Percentiles rank a stretch among this genome's conserved stretches.
Evolutionary conservation across 1,284 basidiomycete genomes (phyloP).

Genomic region (Phenoliferia sp.): DNA sequence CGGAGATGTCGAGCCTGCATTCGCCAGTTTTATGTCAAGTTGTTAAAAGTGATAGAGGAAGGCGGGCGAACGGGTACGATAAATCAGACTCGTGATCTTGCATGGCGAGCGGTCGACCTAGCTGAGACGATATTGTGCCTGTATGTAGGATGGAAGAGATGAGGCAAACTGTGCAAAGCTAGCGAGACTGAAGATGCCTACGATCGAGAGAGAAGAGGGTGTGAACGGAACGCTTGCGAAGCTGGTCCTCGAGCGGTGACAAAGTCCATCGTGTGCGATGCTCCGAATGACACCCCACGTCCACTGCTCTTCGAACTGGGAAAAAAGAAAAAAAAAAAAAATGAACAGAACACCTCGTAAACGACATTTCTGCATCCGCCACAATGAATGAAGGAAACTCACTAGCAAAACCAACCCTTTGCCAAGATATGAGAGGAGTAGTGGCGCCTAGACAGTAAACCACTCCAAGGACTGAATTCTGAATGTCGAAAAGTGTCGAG

Average conservation of each 20-base stretch:
- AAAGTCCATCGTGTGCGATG: conserved; percentile 40
- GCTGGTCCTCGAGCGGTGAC: conserved; percentile 53
- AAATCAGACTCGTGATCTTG: conserved; percentile 81
- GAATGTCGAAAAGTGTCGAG: conserved; percentile 66
- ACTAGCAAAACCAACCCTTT: conserved; percentile 22
- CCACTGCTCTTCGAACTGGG: conserved; percentile 32
- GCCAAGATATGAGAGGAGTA: background rate
- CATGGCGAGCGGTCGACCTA: conserved; percentile 77
- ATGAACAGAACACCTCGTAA: too few relatives aligned
- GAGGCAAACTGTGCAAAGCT: background rate
- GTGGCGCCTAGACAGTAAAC: conserved; percentile 7
- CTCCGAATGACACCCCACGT: conserved; percentile 48
- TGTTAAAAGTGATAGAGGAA: background rate
- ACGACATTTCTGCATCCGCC: too few relatives aligned
- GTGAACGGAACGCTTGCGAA: conserved; percentile 56
- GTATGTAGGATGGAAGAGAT: background rate
- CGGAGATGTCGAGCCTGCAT: conserved; percentile 62
- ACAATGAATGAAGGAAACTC: background rate
- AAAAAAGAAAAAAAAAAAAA: background rate
- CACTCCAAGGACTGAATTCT: conserved; percentile 48
- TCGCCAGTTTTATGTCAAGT: background rate
- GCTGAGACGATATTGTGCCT: conserved; percentile 38
- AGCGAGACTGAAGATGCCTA: conserved; percentile 10
- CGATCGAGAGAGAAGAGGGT: background rate
- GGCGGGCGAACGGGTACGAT: conserved; percentile 53